Evolutionary conservation across 371 early-diverging fungal species (phyloP).

Genomic region (Chytridium lagenaria): DNA sequence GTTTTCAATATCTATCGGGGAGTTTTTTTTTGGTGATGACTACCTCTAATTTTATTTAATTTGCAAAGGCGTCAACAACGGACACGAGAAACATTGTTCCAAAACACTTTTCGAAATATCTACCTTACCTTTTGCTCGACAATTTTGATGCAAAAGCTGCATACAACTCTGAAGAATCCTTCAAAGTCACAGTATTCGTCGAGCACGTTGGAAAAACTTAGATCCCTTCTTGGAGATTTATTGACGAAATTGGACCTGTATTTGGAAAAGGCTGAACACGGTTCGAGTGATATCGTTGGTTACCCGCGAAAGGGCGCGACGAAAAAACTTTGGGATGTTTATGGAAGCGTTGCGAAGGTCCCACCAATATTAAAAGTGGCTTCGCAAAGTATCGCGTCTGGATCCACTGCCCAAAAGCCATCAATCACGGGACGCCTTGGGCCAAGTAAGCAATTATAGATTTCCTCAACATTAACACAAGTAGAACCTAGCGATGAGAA

Average conservation of each 20-base stretch:
- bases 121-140: not conserved
- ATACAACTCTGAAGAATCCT: not conserved
- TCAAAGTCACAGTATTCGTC: too few species aligned
- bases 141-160: not conserved
- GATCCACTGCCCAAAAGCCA: not conserved
- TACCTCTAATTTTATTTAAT: not conserved
- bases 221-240: not conserved
- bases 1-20: not conserved
- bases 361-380: not conserved
- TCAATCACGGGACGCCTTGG: not conserved
- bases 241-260: not conserved
- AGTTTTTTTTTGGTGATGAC: not conserved
- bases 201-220: not conserved
- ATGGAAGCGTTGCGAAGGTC: not conserved
- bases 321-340: not conserved
- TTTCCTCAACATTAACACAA: not conserved
- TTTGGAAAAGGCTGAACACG: not conserved
- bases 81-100: not conserved
- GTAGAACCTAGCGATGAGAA: not conserved
- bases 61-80: not conserved
- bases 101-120: not conserved
- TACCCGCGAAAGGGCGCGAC: not conserved
- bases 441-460: not conserved
- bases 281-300: not conserved
- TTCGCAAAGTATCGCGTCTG: not conserved